These are phyloP conservation scores for Suhomyces guaymorum DNA, from an alignment of 1,139 yeast genomes.

Conservation along the genomic window DNA sequence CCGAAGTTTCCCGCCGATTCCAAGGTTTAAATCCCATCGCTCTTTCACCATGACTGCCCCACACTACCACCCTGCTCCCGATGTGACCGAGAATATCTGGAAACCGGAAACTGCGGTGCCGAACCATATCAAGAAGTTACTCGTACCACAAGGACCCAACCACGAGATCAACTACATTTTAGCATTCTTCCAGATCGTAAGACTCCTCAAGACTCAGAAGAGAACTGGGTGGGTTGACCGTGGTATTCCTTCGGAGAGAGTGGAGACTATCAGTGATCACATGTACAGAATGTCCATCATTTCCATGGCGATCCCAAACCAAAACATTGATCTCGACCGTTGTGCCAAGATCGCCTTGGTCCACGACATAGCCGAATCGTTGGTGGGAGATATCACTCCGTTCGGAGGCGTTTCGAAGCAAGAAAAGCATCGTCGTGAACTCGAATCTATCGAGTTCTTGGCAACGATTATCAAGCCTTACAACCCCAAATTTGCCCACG, in stretches of 20 bases:
- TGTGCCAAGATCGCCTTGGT: slow-evolving; percentile 87
- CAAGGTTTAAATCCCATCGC: neutral
- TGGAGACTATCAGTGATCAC: slow-evolving; percentile 87
- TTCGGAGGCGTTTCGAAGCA: slow-evolving; percentile 65
- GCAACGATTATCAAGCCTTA: slow-evolving; percentile 62
- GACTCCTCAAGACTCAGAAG: slow-evolving; percentile 73
- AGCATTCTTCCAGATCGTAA: slow-evolving; percentile 75
- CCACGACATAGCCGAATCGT: slow-evolving; percentile 91
- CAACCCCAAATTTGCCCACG: slow-evolving; percentile 62
- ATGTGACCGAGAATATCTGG: slow-evolving; percentile 42
- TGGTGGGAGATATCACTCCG: slow-evolving; percentile 96
- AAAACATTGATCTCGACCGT: slow-evolving; percentile 37
- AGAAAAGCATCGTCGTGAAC: slow-evolving; percentile 81
- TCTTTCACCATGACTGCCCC: slow-evolving; percentile 4
- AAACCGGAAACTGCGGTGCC: slow-evolving; percentile 64
- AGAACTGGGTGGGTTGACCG: slow-evolving; percentile 95
- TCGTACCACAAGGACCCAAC: slow-evolving; percentile 28
- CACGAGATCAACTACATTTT: slow-evolving; percentile 50
- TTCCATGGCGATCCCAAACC: slow-evolving; percentile 64
- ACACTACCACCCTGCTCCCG: slow-evolving; percentile 11
- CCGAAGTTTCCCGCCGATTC: neutral
- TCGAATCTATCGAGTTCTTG: slow-evolving; percentile 68
- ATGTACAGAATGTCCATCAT: slow-evolving; percentile 95
- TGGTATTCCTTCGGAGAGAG: slow-evolving; percentile 49
- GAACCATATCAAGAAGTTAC: slow-evolving; percentile 42